Conservation (phyloP, 495 filamentous ascomycete species). For the Xylaria telfairii region DNA sequence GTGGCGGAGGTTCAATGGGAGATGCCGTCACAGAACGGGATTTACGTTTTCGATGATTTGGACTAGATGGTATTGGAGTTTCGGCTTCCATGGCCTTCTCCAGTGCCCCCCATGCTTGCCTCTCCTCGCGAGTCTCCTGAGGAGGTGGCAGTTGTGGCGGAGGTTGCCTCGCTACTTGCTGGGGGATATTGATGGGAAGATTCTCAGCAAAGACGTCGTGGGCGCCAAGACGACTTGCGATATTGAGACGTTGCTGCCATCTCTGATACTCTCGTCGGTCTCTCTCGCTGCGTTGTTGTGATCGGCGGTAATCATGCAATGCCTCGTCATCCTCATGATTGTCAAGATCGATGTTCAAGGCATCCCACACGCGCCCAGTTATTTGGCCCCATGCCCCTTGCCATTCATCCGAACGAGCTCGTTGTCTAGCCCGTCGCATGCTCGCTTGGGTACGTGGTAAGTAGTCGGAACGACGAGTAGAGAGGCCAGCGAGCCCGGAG, state of each 20-base stretch:
- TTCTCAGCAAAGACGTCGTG: constrained; percentile 70
- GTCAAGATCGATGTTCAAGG: constrained; percentile 80
- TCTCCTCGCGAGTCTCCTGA: constrained; percentile 77
- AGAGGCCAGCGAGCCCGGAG: constrained; percentile 23
- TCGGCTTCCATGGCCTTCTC: constrained; percentile 80
- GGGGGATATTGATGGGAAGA: constrained; percentile 43
- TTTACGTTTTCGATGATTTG: constrained; percentile 71
- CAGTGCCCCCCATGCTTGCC: constrained; percentile 85
- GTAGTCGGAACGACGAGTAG: constrained; percentile 36
- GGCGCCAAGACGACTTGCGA: constrained; percentile 78
- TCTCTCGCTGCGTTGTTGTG: constrained; percentile 64
- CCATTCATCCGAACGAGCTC: constrained; percentile 59
- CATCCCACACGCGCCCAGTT: constrained; percentile 55
- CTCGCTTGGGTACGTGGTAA: constrained; percentile 57
- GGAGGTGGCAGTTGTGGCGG: constrained; percentile 49
- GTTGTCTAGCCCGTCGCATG: constrained; percentile 52
- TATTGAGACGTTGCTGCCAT: constrained; percentile 81
- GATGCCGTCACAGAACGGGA: constrained; percentile 73
- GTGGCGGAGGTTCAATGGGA: constrained; percentile 66
- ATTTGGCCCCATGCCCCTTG: constrained; percentile 62
- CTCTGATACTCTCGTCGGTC: constrained; percentile 70
- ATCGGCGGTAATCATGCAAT: constrained; percentile 53
- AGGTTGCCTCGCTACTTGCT: constrained; percentile 34
- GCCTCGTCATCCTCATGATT: constrained; percentile 84
- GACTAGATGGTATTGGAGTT: constrained; percentile 37